These are phyloP conservation scores for Melanomma pulvis-pyrius DNA, from an alignment of 495 filamentous ascomycete species.

Conservation along the genomic window DNA sequence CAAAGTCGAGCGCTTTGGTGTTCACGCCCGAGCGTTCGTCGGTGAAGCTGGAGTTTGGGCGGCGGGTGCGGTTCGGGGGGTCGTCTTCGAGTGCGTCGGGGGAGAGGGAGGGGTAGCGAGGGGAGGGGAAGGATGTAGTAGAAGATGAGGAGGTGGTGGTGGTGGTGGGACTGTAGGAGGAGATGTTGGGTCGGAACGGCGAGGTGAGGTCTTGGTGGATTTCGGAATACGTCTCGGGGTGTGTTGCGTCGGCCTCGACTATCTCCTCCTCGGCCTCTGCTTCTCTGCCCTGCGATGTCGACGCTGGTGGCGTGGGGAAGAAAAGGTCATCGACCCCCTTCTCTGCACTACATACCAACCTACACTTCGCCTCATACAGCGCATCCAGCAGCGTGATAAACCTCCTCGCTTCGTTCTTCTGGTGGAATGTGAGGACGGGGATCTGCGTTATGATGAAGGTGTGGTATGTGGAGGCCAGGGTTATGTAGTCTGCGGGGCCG, in stretches of 20 bases:
- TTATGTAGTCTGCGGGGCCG: slow-evolving; percentile 74
- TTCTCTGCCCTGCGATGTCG: not conserved
- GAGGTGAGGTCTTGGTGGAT: slow-evolving; percentile 69
- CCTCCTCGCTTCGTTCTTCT: slow-evolving; percentile 72
- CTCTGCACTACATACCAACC: slow-evolving; percentile 60
- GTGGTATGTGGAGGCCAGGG: slow-evolving; percentile 68
- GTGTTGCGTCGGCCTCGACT: slow-evolving; percentile 56
- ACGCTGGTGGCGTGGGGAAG: slow-evolving; percentile 53
- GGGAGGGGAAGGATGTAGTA: no score
- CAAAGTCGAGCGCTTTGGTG: slow-evolving; percentile 49
- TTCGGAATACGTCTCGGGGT: slow-evolving; percentile 70
- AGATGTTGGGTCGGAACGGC: slow-evolving; percentile 74
- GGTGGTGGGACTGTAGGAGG: no score
- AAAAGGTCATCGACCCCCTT: slow-evolving; percentile 67
- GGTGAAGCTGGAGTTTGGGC: slow-evolving; percentile 8
- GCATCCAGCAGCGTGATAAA: slow-evolving; percentile 74
- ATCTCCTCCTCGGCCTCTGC: not conserved
- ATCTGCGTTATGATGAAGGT: slow-evolving; percentile 66
- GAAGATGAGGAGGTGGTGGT: no score
- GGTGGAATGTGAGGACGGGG: slow-evolving; percentile 58
- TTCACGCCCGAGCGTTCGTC: slow-evolving; percentile 31
- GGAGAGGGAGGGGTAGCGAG: slow-evolving; percentile 33
- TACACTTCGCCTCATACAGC: slow-evolving; percentile 70
- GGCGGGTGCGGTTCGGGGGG: slow-evolving; percentile 45
- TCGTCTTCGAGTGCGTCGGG: slow-evolving; percentile 47